Percentiles rank a stretch among this genome's conserved stretches.
These are phyloP conservation scores for Lecanicillium sp. DNA, from an alignment of 2,329 filamentous ascomycete species.

Conservation along the genomic window DNA sequence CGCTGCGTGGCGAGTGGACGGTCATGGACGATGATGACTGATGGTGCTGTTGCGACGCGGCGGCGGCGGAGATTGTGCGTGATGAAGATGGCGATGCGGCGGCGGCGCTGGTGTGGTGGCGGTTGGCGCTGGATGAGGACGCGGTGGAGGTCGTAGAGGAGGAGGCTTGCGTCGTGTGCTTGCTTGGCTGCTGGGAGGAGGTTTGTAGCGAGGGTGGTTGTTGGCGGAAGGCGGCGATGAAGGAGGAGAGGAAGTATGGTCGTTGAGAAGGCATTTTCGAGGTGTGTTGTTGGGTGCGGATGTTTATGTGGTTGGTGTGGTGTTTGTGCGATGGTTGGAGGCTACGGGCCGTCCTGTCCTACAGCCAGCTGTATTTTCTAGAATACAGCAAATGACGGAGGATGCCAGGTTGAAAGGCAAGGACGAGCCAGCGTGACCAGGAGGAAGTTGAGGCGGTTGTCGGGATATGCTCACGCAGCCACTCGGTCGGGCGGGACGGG, in stretches of 20 bases:
- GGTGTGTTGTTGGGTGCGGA: conserved; percentile 4
- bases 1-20: conserved; percentile 17
- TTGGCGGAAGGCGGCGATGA: conserved; percentile 48
- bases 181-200: conserved; percentile 25
- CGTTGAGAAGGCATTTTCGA: conserved; percentile 42
- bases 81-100: conserved; percentile 6
- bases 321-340: neutral
- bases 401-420: too few species aligned
- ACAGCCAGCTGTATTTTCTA: too few species aligned
- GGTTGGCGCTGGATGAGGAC: conserved; percentile 7
- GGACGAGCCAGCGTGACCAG: too few species aligned
- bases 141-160: conserved; percentile 18
- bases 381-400: too few species aligned
- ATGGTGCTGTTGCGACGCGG: conserved; percentile 1
- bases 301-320: neutral
- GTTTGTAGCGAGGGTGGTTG: conserved; percentile 29
- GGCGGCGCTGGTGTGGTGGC: conserved; percentile 3
- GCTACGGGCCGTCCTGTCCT: too few species aligned
- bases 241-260: conserved; percentile 48
- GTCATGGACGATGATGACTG: conserved; percentile 18
- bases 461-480: too few species aligned
- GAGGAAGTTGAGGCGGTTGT: too few species aligned
- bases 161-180: conserved; percentile 20
- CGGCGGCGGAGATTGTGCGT: conserved; percentile 5
- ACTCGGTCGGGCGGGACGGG: too few species aligned